Base-by-base conservation (phyloP, 495 filamentous ascomycete species). In the Aspergillus egyptiacus region DNA sequence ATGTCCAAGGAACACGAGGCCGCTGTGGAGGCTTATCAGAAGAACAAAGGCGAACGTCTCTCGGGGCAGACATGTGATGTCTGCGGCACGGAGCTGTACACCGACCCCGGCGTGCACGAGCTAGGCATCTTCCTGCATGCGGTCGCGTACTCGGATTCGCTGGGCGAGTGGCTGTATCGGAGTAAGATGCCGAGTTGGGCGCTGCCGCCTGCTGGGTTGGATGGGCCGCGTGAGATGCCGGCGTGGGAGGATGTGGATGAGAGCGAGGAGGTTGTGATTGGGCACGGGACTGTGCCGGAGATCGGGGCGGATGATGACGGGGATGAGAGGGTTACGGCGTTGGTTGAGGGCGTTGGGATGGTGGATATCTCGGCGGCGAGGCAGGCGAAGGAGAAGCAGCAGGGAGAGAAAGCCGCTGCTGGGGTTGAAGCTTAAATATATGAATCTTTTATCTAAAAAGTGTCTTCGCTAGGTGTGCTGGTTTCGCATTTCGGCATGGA, bases 111-210 rank as follows among this genome's bases (percentile, higher is more conserved):
- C 1, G 57, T 71, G 9, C 89, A 96, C 55, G 93, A 98, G 72
- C 73, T 98, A 17, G 87, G 87, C 3, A 85, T 98, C 45, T 98
- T 89, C 77, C 70, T 98, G 37, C 93, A 98, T 69, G 91, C 91
- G 27, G 81, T 84, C 46, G 79, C 86, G 23, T 98, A 98, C 60
- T 84, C 89, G 39, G 88, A 89, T 65, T 75, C 75, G 14, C 78
- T 81, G 7, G 91, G 89, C 6, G 69, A 74, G 13, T 98, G 93
- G 93, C 79, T 78, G 32, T 97, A 96, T 66, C 79, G 84, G 60
- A 95, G 90, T 51, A 75, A 79, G 18, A 72, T 96, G 63, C 94
- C 93, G 5, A 69, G 67, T 7, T 98, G 93, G 93, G 93, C 87
- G 24, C 61, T 90, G 42, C 89, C 90, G 1, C 89, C 90, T 13